Conservation (phyloP, 192 early-diverging fungal species). For the Kappamyces sp. region DNA sequence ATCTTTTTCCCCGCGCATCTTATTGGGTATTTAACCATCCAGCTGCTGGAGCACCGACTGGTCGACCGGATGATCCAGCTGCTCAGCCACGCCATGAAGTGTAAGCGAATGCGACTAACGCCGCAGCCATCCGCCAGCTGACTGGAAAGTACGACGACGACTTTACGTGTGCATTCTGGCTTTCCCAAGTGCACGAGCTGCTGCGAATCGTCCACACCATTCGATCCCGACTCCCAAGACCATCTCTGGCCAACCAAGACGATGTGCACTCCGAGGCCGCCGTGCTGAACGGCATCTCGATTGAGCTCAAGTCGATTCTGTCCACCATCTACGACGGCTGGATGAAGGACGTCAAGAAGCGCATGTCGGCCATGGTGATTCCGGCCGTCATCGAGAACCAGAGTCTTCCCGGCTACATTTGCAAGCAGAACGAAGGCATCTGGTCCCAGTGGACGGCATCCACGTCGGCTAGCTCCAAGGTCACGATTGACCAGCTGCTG, state of each 20-base stretch:
- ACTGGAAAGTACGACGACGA: conserved; percentile 70
- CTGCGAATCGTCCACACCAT: conserved; percentile 78
- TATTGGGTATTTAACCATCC: conserved; percentile 76
- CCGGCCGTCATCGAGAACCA: conserved; percentile 96
- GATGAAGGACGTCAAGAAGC: conserved; percentile 97
- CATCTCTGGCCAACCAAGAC: conserved; percentile 11
- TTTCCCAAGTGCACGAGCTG: conserved; percentile 94
- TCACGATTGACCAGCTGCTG: conserved; percentile 90
- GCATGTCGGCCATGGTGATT: conserved; percentile 87
- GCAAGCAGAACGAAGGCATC: conserved; percentile 87
- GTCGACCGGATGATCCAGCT: conserved; percentile 74
- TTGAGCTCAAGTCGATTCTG: conserved; percentile 84
- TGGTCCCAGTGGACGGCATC: conserved; percentile 79
- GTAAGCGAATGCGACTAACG: conserved; percentile 4
- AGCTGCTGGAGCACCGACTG: conserved; percentile 82
- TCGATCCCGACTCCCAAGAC: background rate
- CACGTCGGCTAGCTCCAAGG: conserved; percentile 64
- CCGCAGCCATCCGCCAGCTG: conserved; percentile 40
- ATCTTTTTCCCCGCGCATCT: conserved; percentile 97
- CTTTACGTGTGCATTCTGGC: conserved; percentile 90
- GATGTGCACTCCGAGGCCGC: conserved; percentile 23
- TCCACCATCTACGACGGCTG: conserved; percentile 96
- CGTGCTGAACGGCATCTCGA: conserved; percentile 76
- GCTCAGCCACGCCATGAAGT: conserved; percentile 78
- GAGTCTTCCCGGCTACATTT: conserved; percentile 84